Percentiles rank a stretch among this genome's conserved stretches.
Conservation (phyloP, 495 filamentous ascomycete species). For the Rostrohypoxylon terebratum region DNA sequence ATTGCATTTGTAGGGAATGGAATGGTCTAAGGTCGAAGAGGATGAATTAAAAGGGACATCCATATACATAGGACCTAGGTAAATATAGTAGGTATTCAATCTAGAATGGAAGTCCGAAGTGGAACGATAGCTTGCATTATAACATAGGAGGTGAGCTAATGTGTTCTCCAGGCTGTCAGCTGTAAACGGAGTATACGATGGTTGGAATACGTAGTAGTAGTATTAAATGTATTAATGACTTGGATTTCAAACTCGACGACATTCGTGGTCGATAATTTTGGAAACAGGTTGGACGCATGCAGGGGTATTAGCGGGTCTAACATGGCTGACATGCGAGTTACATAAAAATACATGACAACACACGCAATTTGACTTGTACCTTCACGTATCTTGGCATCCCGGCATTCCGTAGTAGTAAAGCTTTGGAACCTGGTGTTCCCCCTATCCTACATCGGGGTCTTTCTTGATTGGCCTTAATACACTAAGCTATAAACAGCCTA, state of each 20-base stretch:
- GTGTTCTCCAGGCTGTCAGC: too few species aligned
- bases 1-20: slow-evolving; percentile 37
- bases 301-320: neutral
- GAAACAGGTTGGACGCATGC: neutral
- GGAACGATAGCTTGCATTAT: neutral
- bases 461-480: slow-evolving; percentile 6
- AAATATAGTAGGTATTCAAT: neutral
- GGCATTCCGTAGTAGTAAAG: neutral
- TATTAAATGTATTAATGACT: neutral
- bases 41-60: slow-evolving; percentile 10
- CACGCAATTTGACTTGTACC: neutral
- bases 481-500: slow-evolving; percentile 15
- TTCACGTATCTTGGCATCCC: neutral
- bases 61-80: slow-evolving; percentile 11
- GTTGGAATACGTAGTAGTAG: too few species aligned
- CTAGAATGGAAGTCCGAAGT: slow-evolving; percentile 1
- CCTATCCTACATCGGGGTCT: neutral
- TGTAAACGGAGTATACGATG: slow-evolving; percentile 5
- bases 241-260: slow-evolving; percentile 20
- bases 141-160: neutral
- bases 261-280: slow-evolving; percentile 16
- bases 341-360: neutral
- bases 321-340: neutral
- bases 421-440: neutral
- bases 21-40: slow-evolving; percentile 17